Conservation (phyloP, 2,329 filamentous ascomycete species). For the Cordyceps tenuipes region DNA sequence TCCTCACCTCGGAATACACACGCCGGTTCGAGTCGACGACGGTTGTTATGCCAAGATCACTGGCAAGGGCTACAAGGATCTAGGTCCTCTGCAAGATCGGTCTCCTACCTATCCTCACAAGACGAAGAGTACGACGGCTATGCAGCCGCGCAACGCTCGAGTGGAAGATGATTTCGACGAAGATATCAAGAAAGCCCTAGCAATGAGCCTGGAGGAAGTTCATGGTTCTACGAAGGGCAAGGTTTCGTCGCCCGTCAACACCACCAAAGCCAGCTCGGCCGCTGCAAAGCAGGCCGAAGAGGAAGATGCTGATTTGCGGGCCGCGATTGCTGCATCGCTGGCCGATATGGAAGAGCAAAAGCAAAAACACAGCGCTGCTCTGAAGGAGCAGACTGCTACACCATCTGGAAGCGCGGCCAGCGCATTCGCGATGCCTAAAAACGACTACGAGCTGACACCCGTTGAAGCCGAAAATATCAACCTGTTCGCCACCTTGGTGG, state of each 20-base stretch:
- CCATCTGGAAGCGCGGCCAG: slow-evolving; percentile 29
- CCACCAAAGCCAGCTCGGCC: slow-evolving; percentile 26
- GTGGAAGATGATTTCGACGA: slow-evolving; percentile 91
- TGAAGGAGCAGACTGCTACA: slow-evolving; percentile 67
- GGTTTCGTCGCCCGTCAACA: slow-evolving; percentile 46
- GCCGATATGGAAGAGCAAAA: slow-evolving; percentile 99
- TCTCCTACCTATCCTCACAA: slow-evolving; percentile 48
- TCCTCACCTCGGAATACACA: slow-evolving; percentile 85
- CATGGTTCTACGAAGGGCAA: slow-evolving; percentile 68
- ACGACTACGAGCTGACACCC: slow-evolving; percentile 87
- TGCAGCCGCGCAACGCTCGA: slow-evolving; percentile 85
- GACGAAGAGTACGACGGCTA: slow-evolving; percentile 55
- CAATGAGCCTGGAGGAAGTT: slow-evolving; percentile 95
- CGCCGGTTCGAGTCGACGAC: slow-evolving; percentile 89
- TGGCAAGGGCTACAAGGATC: slow-evolving; percentile 47
- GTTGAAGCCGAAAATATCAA: slow-evolving; percentile 98
- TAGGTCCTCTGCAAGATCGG: slow-evolving; percentile 38
- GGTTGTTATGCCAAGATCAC: slow-evolving; percentile 88
- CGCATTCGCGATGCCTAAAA: slow-evolving; percentile 60
- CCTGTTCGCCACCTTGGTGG: slow-evolving; percentile 86
- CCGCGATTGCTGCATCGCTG: slow-evolving; percentile 88
- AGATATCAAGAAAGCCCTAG: slow-evolving; percentile 83
- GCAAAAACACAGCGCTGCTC: slow-evolving; percentile 71
- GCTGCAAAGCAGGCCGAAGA: slow-evolving; percentile 56
- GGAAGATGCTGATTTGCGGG: slow-evolving; percentile 86